Evolutionary conservation across 129 eudicot species (phyloP).

Genomic region (Centaurea solstitialis): DNA sequence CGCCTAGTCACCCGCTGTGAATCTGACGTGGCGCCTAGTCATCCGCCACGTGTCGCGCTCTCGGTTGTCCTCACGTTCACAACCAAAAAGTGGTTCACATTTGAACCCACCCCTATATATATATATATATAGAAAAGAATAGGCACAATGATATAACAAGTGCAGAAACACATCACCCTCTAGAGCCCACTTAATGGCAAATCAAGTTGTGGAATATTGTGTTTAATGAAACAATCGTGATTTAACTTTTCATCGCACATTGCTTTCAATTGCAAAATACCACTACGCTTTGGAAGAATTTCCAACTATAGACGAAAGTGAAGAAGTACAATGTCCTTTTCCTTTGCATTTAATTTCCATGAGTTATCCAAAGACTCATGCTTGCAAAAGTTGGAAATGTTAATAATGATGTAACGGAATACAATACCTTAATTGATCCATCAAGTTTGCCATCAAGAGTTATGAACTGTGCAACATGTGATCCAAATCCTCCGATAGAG

Average conservation of each 20-base stretch:
- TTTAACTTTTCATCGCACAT: neutral
- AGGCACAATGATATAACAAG: neutral
- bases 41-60: too few relatives aligned
- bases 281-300: too few relatives aligned
- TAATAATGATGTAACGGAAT: neutral
- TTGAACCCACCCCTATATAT: too few relatives aligned
- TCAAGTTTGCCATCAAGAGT: slow-evolving; percentile 92
- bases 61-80: too few relatives aligned
- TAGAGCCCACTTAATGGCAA: neutral
- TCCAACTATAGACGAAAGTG: too few relatives aligned
- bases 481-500: slow-evolving; percentile 88
- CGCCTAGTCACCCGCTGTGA: too few relatives aligned
- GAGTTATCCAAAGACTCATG: neutral
- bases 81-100: too few relatives aligned
- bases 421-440: slow-evolving; percentile 71
- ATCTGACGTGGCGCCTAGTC: too few relatives aligned
- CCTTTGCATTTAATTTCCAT: neutral
- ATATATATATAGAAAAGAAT: too few relatives aligned
- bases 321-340: neutral
- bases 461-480: slow-evolving; percentile 89
- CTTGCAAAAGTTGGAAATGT: neutral
- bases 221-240: too few relatives aligned
- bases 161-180: neutral
- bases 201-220: neutral
- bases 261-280: neutral